Base-by-base conservation (phyloP, 176 grass and related monocot species). In the Echinochloa phyllopogon region DNA sequence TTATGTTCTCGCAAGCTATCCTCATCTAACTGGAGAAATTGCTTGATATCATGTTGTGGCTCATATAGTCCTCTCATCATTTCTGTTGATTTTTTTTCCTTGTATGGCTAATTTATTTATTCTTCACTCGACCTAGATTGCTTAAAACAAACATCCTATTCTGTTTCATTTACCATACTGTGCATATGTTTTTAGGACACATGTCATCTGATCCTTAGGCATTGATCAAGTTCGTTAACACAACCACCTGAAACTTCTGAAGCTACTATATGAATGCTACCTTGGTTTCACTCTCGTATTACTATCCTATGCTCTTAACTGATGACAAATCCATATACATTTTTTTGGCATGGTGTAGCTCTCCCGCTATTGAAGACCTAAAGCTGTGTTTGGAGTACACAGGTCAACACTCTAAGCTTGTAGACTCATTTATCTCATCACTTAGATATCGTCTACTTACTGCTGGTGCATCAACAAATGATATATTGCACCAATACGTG, bases 401-500 rank as follows among this genome's bases (percentile, higher is more conserved):
- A 0, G 93, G 96, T 50, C 96, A 98, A 69, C 96, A 95, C 65
- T 94, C 96, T 47, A 98, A 98, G 75, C 93, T 98, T 87, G 93
- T 95, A 40, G 92, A 95, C 53, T 98, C 93, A 74, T 98, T 98
- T 88, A 98, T 98, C 78, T 95, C 96, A 14, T 95, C 96, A 6
- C 77, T 98, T 65, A 90, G 86, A 90, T 95, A 95, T 82, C 96
- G 96, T 47, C 80, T 98, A 71, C 82, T 98, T 80, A 98, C 93
- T 57, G 96, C 96, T 81, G 96, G 93, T 86, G 96, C 96, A 74
- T 95, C 96, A 86, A 98, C 96, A 72, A 94, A 98, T 85, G 93
- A 98, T 79, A 98, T 98, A 88, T 90, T 98, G 87, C 96, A 98
- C 77, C 96, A 98, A 81, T 98, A 98, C 53, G 91, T 98, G 51